Percentiles rank a stretch among this genome's conserved stretches.
Conservation (phyloP, 2,329 filamentous ascomycete genomes). For the Nigrospora osmanthi region DNA sequence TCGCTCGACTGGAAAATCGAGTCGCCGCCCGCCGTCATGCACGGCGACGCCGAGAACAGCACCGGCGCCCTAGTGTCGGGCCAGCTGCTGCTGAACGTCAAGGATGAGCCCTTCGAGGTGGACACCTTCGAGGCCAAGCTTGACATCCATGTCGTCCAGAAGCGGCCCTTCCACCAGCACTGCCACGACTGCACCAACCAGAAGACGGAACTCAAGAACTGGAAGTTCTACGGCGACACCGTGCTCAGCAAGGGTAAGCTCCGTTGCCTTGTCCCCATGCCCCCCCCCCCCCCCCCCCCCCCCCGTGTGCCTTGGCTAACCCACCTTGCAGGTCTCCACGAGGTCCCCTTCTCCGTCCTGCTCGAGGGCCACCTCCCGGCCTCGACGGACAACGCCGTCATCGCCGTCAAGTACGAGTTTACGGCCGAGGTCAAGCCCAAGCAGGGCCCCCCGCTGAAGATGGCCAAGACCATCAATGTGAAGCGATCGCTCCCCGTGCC, state of each 20-base stretch:
- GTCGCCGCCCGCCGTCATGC: slow-evolving; percentile 79
- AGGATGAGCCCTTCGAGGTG: slow-evolving; percentile 58
- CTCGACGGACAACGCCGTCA: slow-evolving; percentile 65
- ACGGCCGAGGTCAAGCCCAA: slow-evolving; percentile 56
- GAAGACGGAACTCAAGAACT: slow-evolving; percentile 66
- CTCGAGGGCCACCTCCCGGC: slow-evolving; percentile 82
- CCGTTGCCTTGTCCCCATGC: background rate
- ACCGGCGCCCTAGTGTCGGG: slow-evolving; percentile 81
- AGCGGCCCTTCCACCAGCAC: slow-evolving; percentile 72
- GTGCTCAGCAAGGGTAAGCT: slow-evolving; percentile 38
- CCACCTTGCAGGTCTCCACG: slow-evolving; percentile 50
- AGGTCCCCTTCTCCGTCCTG: slow-evolving; percentile 83
- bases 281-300: no score
- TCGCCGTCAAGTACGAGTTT: slow-evolving; percentile 72
- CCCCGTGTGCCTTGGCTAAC: slow-evolving; percentile 11
- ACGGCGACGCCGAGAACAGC: slow-evolving; percentile 66
- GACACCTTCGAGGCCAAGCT: slow-evolving; percentile 68
- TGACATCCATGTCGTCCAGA: slow-evolving; percentile 63
- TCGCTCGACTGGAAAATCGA: slow-evolving; percentile 59
- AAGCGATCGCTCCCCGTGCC: slow-evolving; percentile 69
- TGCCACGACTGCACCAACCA: slow-evolving; percentile 71
- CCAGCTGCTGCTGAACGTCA: slow-evolving; percentile 67
- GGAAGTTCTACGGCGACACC: slow-evolving; percentile 62
- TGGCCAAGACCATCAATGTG: slow-evolving; percentile 62
- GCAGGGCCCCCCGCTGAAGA: slow-evolving; percentile 49